Evolutionary conservation across 805 yeast genomes (phyloP).

Genomic region (Cyberlindnera saturnus): DNA sequence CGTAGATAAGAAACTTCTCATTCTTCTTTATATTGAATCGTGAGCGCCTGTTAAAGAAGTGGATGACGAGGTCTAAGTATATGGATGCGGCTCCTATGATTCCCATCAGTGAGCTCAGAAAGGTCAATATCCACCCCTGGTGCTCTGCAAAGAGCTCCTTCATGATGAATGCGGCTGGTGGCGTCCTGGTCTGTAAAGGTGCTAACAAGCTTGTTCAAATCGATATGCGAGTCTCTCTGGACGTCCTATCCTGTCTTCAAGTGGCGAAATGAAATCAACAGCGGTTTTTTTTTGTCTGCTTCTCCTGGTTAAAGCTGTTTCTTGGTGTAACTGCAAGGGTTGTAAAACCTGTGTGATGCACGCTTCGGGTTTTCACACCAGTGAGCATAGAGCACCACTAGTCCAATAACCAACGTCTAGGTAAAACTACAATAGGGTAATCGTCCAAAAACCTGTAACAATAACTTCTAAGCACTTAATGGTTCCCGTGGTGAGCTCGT

Average conservation of each 20-base stretch:
- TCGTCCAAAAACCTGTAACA: too few species aligned
- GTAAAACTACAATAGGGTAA: too few species aligned
- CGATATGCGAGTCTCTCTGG: background rate
- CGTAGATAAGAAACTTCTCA: conserved; percentile 60
- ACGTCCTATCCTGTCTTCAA: too few species aligned
- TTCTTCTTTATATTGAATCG: conserved; percentile 50
- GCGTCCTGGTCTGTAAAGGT: background rate
- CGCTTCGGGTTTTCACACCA: too few species aligned
- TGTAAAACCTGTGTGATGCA: too few species aligned
- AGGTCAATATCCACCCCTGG: conserved; percentile 61
- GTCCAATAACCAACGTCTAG: too few species aligned
- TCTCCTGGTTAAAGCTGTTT: too few species aligned
- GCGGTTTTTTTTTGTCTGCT: too few species aligned
- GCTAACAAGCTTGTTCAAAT: background rate
- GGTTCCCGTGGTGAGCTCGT: background rate
- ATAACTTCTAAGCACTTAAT: too few species aligned
- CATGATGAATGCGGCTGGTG: background rate
- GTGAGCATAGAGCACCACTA: too few species aligned
- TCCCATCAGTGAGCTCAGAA: conserved; percentile 64
- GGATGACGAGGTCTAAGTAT: conserved; percentile 50
- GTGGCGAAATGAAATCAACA: too few species aligned
- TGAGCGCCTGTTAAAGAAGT: conserved; percentile 36
- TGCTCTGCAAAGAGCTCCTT: conserved; percentile 5
- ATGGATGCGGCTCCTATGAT: conserved; percentile 66
- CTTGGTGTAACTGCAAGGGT: too few species aligned